Base-by-base conservation (phyloP, 1,284 basidiomycete species). In the Papiliotrema terrestris region DNA sequence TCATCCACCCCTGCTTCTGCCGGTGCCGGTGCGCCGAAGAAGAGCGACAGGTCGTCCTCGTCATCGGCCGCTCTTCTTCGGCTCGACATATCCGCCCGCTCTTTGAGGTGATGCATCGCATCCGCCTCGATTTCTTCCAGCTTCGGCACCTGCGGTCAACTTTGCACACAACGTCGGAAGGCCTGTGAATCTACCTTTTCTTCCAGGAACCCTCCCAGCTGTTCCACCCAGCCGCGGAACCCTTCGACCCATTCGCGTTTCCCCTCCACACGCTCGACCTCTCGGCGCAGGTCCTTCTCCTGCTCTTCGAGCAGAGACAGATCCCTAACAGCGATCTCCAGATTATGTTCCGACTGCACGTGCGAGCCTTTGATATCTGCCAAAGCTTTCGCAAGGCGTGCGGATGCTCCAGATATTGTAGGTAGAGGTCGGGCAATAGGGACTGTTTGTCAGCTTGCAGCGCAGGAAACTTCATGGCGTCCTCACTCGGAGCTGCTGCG, bases 91-190 rank as follows among this genome's bases (percentile, higher is more conserved):
- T 85, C 83, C 25, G 79, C 80, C 38, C 89, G 83, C 68, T 96
- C 91, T 63, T 83, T 83, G 36, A 91, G 74, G 38, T 94, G 81
- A 0, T 85, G 86, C 6, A 86, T 53, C 61, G 90, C 82, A 58
- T 92, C 88, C 26, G 85, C 82, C 71, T 96, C 93, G n/a, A 95
- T 82, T 54, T 83, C 84, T 70, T 95, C 91, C 17, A 97, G 79
- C 50, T 80, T 77, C 2, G 92, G 91, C 68, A 86, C 91, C 91
- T 93, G 59, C 57, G n/a, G 49, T 62, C 43, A 58, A 48, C 45
- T 29, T n/a, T 38, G 20, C 6, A 2, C 5, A 43, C 90, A 92
- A 59, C 2, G 59, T 8, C n/a, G 49, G 29, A 29, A 55, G 45
- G 17, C 29, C 13, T 25, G 8, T 11, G 4, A 58, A 76, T 37